Conservation (phyloP, 2,329 filamentous ascomycete species). For the Pseudogymnoascus sp. region DNA sequence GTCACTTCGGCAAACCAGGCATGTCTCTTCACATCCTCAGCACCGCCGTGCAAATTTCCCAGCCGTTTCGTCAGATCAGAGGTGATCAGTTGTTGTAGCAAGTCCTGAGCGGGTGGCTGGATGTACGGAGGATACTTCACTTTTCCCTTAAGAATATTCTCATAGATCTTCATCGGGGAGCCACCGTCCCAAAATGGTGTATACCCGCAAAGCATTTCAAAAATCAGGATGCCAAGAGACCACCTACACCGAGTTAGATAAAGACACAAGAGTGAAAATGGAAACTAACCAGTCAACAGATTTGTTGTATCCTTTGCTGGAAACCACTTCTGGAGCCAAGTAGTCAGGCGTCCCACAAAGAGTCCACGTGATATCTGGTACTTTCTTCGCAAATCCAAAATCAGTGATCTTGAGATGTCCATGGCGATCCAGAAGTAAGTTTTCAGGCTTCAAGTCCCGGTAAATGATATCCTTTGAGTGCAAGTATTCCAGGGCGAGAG, state of each 20-base stretch:
- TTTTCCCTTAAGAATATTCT: slow-evolving; percentile 92
- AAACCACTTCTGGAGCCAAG: slow-evolving; percentile 94
- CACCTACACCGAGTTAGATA: slow-evolving; percentile 54
- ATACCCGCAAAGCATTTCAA: slow-evolving; percentile 98
- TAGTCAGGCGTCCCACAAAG: slow-evolving; percentile 97
- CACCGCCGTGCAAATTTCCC: slow-evolving; percentile 86
- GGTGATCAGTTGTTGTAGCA: slow-evolving; percentile 89
- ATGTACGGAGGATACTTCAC: slow-evolving; percentile 97
- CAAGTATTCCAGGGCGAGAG: slow-evolving; percentile 87
- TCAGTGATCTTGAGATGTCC: slow-evolving; percentile 96
- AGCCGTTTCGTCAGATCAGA: slow-evolving; percentile 89
- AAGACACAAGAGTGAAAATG: slow-evolving; percentile 12
- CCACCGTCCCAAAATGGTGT: slow-evolving; percentile 98
- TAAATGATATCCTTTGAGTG: slow-evolving; percentile 96
- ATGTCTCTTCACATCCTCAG: slow-evolving; percentile 89
- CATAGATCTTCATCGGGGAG: slow-evolving; percentile 98
- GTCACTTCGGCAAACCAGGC: slow-evolving; percentile 97
- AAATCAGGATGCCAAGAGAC: slow-evolving; percentile 96
- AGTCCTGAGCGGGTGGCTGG: slow-evolving; percentile 85
- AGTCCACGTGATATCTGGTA: slow-evolving; percentile 98
- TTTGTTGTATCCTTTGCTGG: slow-evolving; percentile 98
- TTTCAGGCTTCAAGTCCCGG: slow-evolving; percentile 92
- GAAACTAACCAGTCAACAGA: slow-evolving; percentile 87
- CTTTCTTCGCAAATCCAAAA: slow-evolving; percentile 97
- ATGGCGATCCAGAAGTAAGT: slow-evolving; percentile 82